Base-by-base conservation (phyloP, 495 filamentous ascomycete species). In the Hyaloscypha finlandica region DNA sequence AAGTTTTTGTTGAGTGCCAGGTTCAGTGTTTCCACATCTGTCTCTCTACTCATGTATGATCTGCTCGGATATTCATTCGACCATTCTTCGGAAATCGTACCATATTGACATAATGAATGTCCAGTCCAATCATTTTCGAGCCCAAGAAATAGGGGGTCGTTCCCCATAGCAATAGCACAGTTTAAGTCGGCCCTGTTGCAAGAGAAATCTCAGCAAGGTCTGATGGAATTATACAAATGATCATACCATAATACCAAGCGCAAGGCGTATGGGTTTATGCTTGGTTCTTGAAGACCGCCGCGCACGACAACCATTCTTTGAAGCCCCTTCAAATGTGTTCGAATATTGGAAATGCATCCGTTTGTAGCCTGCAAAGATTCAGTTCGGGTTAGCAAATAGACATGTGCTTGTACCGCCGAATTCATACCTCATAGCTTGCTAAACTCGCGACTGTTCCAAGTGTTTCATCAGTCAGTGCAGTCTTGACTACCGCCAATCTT, bases 121-220 rank as follows among this genome's bases (percentile, higher is more conserved):
- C 52, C 35, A 60, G 19, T 32, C 31, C 30, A 12, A 22, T 53
- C 20, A 32, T 20, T 8, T 22, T 59, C 30, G 60, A 25, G 39
- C 2, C 11, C 20, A 1, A 42, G 22, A 30, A 67, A 67, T 6
- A 67, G 1, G 14, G 65, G 58, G 12, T 67, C 16, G 16, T 2
- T 56, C 52, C 57, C 65, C 19, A 67, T 35, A 37, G 65, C 51
- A 45, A 54, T 67, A 29, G 65, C 65, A 42, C 65, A 67, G 25
- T 67, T 67, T 6, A 67, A 30, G 52, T 67, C 65, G 11, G 65
- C 58, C 65, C 65, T 67, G n/a, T 48, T 31, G n/a, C 22, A 35
- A 63, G 16, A 4, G 3, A 65, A 16, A 52, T 3, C 6, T 60
- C 9, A 66, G 37, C 42, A 22, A n/a, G n/a, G 12, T 48, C n/a